phyloP scores from a whole-genome alignment of 495 filamentous ascomycete genomes.

The Geoglossum glabrum region DNA sequence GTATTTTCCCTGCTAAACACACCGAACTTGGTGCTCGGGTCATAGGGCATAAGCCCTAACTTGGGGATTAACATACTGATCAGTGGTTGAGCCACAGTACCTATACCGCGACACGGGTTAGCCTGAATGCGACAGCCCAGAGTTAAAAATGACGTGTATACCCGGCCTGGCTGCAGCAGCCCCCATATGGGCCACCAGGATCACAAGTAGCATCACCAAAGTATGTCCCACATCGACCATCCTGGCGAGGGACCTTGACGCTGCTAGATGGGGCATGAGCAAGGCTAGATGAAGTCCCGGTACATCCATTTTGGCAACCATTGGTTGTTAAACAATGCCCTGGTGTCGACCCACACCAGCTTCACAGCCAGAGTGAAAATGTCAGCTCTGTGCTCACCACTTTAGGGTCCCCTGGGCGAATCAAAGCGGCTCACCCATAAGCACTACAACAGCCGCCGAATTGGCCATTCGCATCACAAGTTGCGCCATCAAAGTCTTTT shows the following conservation, averaged over 20 bases:
- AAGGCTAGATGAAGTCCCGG: not conserved
- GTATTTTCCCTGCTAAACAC: no score
- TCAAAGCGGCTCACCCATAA: not conserved
- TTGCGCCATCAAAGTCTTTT: not conserved
- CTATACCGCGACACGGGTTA: not conserved
- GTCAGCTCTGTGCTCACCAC: not conserved
- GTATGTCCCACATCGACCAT: conserved; percentile 9
- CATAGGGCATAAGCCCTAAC: no score
- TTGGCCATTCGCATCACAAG: not conserved
- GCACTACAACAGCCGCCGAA: conserved; percentile 14
- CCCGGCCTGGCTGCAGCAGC: conserved; percentile 9
- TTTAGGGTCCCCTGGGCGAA: not conserved
- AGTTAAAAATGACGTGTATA: not conserved
- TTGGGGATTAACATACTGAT: conserved; percentile 10
- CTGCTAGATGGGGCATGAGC: not conserved
- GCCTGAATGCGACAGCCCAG: not conserved
- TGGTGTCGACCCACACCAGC: not conserved
- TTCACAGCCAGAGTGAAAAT: not conserved
- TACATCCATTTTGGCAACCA: not conserved
- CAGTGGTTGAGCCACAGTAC: conserved; percentile 12
- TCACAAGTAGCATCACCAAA: conserved; percentile 14
- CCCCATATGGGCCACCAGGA: conserved; percentile 8
- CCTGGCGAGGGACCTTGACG: not conserved
- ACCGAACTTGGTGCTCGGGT: no score
- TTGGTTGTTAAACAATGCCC: not conserved